Conservation (phyloP, 2,329 filamentous ascomycete genomes). For the Dothidotthia symphoricarpi region DNA sequence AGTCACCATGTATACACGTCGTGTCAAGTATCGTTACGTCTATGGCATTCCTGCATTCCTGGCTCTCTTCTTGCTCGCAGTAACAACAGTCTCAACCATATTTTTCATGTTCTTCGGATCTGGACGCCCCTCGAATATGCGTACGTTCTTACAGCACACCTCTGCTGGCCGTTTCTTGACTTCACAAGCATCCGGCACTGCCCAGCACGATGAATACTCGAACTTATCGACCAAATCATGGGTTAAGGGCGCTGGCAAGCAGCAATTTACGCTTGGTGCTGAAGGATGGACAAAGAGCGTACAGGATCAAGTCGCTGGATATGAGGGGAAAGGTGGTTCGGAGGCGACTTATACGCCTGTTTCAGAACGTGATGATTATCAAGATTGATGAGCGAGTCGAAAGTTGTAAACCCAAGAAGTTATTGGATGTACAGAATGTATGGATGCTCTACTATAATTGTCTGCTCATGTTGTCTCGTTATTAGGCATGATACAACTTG, state of each 20-base stretch:
- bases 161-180: constrained; percentile 10
- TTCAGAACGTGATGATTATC: background rate
- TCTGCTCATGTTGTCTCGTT: too few species aligned
- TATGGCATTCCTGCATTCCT: constrained; percentile 40
- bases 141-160: constrained; percentile 8
- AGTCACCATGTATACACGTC: constrained; percentile 24
- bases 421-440: too few species aligned
- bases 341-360: constrained; percentile 1
- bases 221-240: constrained; percentile 1
- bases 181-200: background rate
- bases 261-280: constrained; percentile 1
- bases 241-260: constrained; percentile 1
- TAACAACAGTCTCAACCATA: background rate
- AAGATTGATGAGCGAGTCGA: too few species aligned
- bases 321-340: constrained; percentile 2
- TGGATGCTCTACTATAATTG: too few species aligned
- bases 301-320: background rate
- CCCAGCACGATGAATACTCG: background rate
- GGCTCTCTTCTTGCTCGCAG: constrained; percentile 4
- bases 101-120: constrained; percentile 6
- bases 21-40: constrained; percentile 34
- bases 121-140: constrained; percentile 6
- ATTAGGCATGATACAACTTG: too few species aligned
- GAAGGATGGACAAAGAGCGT: constrained; percentile 4
- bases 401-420: too few species aligned